Conservation (phyloP, 2,329 filamentous ascomycete species). For the Alternaria sp. region DNA sequence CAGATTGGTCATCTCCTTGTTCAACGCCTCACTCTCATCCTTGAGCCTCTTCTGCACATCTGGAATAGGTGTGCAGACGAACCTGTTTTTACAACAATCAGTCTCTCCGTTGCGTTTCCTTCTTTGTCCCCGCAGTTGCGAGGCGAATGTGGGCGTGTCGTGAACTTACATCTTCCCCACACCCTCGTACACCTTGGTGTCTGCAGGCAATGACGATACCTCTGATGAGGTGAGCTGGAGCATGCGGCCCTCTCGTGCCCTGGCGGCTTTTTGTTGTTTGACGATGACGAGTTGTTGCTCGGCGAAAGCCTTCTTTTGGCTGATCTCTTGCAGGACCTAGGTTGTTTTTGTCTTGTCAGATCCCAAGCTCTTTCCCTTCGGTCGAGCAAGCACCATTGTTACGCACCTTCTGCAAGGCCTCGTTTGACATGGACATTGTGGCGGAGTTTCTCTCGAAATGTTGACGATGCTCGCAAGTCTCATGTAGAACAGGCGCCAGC, state of each 20-base stretch:
- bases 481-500: constrained; percentile 17
- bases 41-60: constrained; percentile 79
- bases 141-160: background rate
- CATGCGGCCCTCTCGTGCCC: constrained; percentile 88
- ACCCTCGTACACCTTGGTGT: constrained; percentile 89
- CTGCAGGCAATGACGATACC: constrained; percentile 75
- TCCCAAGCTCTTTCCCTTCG: background rate
- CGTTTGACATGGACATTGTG: constrained; percentile 90
- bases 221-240: constrained; percentile 87
- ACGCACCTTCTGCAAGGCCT: constrained; percentile 87
- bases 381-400: background rate
- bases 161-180: constrained; percentile 87
- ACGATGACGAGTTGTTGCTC: constrained; percentile 92
- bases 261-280: constrained; percentile 81
- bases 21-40: constrained; percentile 75
- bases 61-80: constrained; percentile 77
- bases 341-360: constrained; percentile 11
- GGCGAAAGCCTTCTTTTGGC: constrained; percentile 84
- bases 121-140: background rate
- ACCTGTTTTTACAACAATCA: constrained; percentile 66
- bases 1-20: constrained; percentile 79
- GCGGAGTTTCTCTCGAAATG: constrained; percentile 7
- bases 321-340: constrained; percentile 91
- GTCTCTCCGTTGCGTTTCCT: background rate
- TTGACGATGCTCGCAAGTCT: constrained; percentile 9